Percentiles rank a stretch among this genome's conserved stretches.
These are phyloP conservation scores for Cladosporium sp. DNA, from an alignment of 2,329 filamentous ascomycete genomes.

Conservation along the genomic window DNA sequence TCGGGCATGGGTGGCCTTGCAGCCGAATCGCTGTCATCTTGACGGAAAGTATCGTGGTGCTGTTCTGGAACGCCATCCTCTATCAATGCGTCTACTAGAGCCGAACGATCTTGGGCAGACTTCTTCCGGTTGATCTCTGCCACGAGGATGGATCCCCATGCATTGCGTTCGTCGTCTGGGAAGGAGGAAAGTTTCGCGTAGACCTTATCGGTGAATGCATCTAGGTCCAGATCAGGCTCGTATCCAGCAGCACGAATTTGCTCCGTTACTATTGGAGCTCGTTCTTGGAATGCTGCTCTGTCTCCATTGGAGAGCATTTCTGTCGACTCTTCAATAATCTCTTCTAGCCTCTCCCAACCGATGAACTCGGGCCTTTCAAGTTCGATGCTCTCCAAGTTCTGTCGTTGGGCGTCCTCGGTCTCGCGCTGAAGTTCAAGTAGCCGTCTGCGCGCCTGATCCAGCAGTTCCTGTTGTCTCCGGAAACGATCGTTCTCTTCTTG, in stretches of 20 bases:
- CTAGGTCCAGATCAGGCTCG: conserved; percentile 13
- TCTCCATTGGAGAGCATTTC: conserved; percentile 16
- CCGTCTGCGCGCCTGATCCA: conserved; percentile 25
- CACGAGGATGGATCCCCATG: conserved; percentile 26
- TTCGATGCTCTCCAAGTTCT: conserved; percentile 18
- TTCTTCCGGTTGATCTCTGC: conserved; percentile 10
- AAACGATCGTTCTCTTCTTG: conserved; percentile 25
- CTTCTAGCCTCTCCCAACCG: conserved; percentile 24
- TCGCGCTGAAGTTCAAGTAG: conserved; percentile 24
- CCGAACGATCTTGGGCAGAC: neutral
- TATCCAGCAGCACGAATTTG: conserved; percentile 22
- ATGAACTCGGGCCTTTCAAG: conserved; percentile 18
- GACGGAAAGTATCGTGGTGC: neutral
- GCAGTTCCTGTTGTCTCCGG: conserved; percentile 24
- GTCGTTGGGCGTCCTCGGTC: conserved; percentile 13
- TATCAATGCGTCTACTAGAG: neutral
- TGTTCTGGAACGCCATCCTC: neutral
- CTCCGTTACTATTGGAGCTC: conserved; percentile 14
- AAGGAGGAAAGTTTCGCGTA: conserved; percentile 21
- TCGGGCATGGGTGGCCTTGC: conserved; percentile 35
- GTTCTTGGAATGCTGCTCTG: conserved; percentile 13
- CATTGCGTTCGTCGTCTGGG: conserved; percentile 19
- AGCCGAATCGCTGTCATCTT: neutral
- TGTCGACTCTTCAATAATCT: conserved; percentile 25
- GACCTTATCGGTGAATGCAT: conserved; percentile 22